These are phyloP conservation scores for Gastrolobium villosum DNA, from an alignment of 306 rosid species.

Conservation along the genomic window DNA sequence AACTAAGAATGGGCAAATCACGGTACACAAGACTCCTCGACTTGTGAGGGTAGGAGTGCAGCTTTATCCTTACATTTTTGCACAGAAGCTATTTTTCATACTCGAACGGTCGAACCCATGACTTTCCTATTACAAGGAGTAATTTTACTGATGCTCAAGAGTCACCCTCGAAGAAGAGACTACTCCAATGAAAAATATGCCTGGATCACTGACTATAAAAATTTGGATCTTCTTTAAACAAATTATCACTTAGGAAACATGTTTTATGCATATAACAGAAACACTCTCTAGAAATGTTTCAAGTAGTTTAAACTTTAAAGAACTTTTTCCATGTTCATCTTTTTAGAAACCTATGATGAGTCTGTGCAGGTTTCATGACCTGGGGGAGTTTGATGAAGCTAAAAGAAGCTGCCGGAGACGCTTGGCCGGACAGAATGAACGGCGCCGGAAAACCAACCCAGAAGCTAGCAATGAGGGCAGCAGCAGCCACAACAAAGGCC, in stretches of 20 bases:
- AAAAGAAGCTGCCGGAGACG: constrained; percentile 94
- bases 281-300: constrained; percentile 1
- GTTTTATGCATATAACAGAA: background rate
- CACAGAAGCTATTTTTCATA: no score
- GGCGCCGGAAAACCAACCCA: constrained; percentile 75
- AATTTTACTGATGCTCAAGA: no score
- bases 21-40: no score
- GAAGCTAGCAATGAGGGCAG: constrained; percentile 66
- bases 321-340: background rate
- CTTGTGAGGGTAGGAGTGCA: no score
- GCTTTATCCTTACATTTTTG: no score
- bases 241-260: constrained; percentile 13
- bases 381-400: constrained; percentile 86
- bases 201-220: constrained; percentile 17
- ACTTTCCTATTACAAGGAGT: no score
- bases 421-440: constrained; percentile 89
- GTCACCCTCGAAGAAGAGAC: no score
- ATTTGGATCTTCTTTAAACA: background rate
- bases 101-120: no score
- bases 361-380: constrained; percentile 85
- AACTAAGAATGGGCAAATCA: background rate
- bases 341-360: constrained; percentile 7
- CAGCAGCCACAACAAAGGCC: constrained; percentile 57
- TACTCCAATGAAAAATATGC: background rate
- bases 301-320: background rate